A percentile compares a stretch with the other conserved stretches of the same genome.
Evolutionary conservation across 2,329 filamentous ascomycete genomes (phyloP).

Genomic region (Mollisiaceae sp.): DNA sequence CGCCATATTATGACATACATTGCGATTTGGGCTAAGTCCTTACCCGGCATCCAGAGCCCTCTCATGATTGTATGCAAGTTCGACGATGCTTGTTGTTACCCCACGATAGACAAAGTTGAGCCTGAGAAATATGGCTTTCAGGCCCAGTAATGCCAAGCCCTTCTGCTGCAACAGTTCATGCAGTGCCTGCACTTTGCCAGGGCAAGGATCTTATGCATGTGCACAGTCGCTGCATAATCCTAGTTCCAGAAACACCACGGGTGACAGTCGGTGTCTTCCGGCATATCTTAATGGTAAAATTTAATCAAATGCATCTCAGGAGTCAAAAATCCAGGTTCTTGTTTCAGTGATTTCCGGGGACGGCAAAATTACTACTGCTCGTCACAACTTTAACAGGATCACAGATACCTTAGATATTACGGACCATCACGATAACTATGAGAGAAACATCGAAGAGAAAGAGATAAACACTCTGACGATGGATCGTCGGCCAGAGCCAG

Average conservation of each 20-base stretch:
- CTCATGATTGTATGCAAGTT: neutral
- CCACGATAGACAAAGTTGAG: slow-evolving; percentile 3
- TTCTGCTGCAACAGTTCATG: slow-evolving; percentile 10
- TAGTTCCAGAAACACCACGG: slow-evolving; percentile 2
- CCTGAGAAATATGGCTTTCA: neutral
- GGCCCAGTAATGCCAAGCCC: neutral
- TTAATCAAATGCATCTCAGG: neutral
- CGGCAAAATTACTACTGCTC: neutral
- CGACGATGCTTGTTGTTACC: neutral
- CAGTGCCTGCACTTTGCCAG: neutral
- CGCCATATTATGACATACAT: too few relatives aligned
- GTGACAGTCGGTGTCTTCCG: slow-evolving; percentile 19
- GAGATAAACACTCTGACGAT: neutral
- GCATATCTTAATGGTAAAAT: slow-evolving; percentile 8
- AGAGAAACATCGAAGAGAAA: neutral
- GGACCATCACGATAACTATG: neutral
- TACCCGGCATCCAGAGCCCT: neutral
- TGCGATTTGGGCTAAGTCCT: neutral
- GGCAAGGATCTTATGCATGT: slow-evolving; percentile 11
- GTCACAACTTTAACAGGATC: neutral
- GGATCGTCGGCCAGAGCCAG: neutral
- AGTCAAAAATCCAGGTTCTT: neutral
- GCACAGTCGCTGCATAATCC: slow-evolving; percentile 18
- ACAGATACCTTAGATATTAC: neutral
- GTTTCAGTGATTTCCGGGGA: slow-evolving; percentile 8